Evolutionary conservation across 768 basidiomycete genomes (phyloP), one percentile per base, ranked within the genome.

Genomic region (Mycena pura): DNA sequence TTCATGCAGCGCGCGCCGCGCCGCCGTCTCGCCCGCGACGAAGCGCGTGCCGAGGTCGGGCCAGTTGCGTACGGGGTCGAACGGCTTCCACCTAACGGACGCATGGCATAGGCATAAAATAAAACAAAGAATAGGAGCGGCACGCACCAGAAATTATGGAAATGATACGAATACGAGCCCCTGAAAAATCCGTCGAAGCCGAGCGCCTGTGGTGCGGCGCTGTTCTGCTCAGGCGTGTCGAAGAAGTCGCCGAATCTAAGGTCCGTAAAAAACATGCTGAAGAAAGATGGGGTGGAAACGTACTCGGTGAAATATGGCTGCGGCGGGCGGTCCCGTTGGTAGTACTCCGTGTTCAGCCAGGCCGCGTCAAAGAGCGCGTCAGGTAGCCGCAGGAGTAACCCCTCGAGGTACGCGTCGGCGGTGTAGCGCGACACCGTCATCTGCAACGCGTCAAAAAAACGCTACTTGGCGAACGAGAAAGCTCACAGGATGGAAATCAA

Each of bases 281-380:
- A 31, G n/a, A 3, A 44, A 32, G 49, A 49, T 22, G 25, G 28
- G 19, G 11, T 39, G 31, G 9, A 43, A 15, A 76, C 82, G 57
- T 65, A 94, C 92, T 88, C 87, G 15, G 88, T 87, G 77, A 98
- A 95, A 74, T 88, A 95, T 8, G 96, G 96, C 76, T 95, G 93
- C 25, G 95, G 92, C 29, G 96, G 95, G 49, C 96, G 82, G 67
- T 96, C 94, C 34, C 90, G 78, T 73, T 97, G 95, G 73, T 86
- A 95, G 48, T 88, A 84, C 73, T 96, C 95, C 51, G 92, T 90
- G 70, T 96, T 96, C 65, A 96, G 77, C 95, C 95, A 97, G 13
- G 96, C 95, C 6, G 93, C 88, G 73, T 97, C 95, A 66, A 96
- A 96, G 41, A 98, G 77, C 8, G 95, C 95, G 70, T 97, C 96